Base-by-base conservation (phyloP, 176 grass and related monocot species). In the Stipa capillata region DNA sequence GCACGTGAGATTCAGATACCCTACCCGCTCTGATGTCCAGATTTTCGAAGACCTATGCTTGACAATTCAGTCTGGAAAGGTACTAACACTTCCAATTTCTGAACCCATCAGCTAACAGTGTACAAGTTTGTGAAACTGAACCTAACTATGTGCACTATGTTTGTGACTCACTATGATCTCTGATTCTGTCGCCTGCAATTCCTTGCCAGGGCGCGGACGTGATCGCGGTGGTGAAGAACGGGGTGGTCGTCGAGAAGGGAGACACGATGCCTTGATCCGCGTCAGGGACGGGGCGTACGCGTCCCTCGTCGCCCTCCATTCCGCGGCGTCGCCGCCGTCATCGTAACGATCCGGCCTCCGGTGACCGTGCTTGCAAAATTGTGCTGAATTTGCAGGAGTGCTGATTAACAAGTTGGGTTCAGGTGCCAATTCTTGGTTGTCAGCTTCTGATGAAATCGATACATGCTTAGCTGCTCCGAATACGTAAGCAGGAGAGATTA, bases 1-100 rank as follows among this genome's bases (percentile, higher is more conserved):
- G 4, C 93, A 96, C 43, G 78, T 96, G 33, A 88, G 87, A 15
- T 96, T 96, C 89, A 96, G 82, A 72, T 96, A 96, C 49, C 93
- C 93, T 63, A 87, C 85, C 1, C 72, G 93, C 1, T 87, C 93
- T 0, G 85, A 96, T 69, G 76, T 96, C 72, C 87, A 96, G 79
- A 92, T 96, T 66, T 96, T 96, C 44, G 69, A 82, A 48, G 93
- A 92, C 61, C 69, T 96, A 9, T 96, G 87, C 78, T 73, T 96
- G 66, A 85, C 78, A 63, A 96, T 96, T 68, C 84, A 57, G 20
- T 72, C 82, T 56, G 93, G 93, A 55, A 89, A 92, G 93, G 93
- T 96, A 91, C 20, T 43, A 34, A 18, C 28, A 2, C n/a, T 35
- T 50, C 20, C 10, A 76, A 20, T 56, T 56, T 56, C 13, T 56